phyloP scores from a whole-genome alignment of 352 stramenopile species.

The Globisporangium paddicum region DNA sequence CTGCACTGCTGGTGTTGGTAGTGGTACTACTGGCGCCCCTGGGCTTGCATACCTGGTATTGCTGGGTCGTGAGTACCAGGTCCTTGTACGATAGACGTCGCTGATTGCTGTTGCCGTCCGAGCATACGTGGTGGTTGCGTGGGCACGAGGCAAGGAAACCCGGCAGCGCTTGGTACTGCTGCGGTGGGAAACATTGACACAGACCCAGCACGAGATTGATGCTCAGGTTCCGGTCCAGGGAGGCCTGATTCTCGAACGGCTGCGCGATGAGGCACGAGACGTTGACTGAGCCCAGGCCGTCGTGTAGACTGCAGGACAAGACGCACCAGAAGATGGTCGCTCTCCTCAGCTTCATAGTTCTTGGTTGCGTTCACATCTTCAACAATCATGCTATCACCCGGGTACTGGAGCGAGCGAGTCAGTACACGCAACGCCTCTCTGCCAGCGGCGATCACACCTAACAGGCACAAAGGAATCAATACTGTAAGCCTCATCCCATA shows the following conservation, averaged over 20 bases:
- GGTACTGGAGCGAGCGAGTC: constrained; percentile 54
- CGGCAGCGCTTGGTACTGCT: neutral
- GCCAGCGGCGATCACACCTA: constrained; percentile 11
- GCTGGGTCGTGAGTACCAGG: neutral
- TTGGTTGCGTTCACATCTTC: constrained; percentile 26
- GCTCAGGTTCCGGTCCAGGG: constrained; percentile 32
- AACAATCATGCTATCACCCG: constrained; percentile 50
- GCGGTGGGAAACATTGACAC: constrained; percentile 17
- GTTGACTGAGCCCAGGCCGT: constrained; percentile 29
- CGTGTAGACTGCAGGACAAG: constrained; percentile 28
- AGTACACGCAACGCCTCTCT: constrained; percentile 24
- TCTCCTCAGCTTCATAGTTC: constrained; percentile 20
- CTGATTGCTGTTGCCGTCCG: constrained; percentile 6
- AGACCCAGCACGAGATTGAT: constrained; percentile 43
- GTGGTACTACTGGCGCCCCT: neutral
- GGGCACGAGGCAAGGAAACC: neutral
- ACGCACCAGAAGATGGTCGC: constrained; percentile 51
- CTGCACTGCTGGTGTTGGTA: neutral
- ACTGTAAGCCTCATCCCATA: too few relatives aligned
- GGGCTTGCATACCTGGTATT: neutral
- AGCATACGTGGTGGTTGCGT: constrained; percentile 4
- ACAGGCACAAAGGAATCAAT: neutral
- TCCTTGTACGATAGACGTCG: neutral
- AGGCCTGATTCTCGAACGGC: constrained; percentile 21
- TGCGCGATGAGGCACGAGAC: constrained; percentile 54